These are phyloP conservation scores for Coemansia sp. DNA, from an alignment of 192 early-diverging fungal genomes.

Conservation along the genomic window DNA sequence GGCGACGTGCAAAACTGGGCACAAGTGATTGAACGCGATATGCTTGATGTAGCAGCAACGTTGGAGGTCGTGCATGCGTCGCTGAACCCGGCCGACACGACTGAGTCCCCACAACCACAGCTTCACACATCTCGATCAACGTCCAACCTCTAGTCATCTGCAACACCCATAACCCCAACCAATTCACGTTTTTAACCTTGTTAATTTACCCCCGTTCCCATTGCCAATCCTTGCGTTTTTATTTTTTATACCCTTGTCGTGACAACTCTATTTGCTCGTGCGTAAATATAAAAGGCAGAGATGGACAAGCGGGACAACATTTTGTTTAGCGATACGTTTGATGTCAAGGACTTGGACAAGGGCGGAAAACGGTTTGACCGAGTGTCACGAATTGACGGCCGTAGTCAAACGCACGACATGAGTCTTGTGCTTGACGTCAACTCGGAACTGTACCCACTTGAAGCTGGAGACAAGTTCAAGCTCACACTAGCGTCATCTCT, in stretches of 20 bases:
- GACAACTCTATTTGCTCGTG: neutral
- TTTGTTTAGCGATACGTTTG: conserved; percentile 87
- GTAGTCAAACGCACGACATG: conserved; percentile 84
- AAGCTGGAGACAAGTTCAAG: conserved; percentile 81
- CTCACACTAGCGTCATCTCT: conserved; percentile 82
- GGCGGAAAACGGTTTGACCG: conserved; percentile 94
- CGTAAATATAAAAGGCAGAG: neutral
- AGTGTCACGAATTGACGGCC: conserved; percentile 85
- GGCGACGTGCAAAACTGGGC: conserved; percentile 90
- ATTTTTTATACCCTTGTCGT: no score
- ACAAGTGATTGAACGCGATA: conserved; percentile 77
- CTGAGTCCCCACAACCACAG: neutral
- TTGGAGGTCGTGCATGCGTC: conserved; percentile 59
- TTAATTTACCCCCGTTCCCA: no score
- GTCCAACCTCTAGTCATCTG: neutral
- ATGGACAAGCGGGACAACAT: conserved; percentile 73
- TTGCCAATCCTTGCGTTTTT: no score
- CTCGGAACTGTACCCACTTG: conserved; percentile 88
- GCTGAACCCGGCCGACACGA: conserved; percentile 21
- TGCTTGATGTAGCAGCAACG: conserved; percentile 68
- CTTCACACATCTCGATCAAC: neutral
- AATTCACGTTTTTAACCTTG: no score
- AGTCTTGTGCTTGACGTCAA: conserved; percentile 93
- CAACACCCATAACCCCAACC: no score
- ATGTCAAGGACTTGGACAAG: conserved; percentile 83